These are phyloP conservation scores for Vitis hybrid DNA, from an alignment of 177 flowering plant species.

Conservation along the genomic window DNA sequence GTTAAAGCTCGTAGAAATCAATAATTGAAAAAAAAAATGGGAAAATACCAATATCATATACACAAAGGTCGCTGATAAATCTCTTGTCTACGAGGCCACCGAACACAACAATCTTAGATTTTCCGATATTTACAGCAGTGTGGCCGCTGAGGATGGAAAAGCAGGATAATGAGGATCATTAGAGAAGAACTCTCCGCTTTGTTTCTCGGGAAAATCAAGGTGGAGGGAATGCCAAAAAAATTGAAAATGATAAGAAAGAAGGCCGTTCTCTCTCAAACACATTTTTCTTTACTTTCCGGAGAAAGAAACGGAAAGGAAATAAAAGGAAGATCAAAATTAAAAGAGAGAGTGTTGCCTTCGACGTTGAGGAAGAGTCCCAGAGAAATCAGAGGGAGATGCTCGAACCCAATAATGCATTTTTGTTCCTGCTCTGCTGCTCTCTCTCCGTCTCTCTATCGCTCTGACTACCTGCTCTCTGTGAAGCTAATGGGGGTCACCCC, in stretches of 20 bases:
- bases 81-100: conserved; percentile 89
- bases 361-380: conserved; percentile 70
- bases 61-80: conserved; percentile 68
- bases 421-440: too few species aligned
- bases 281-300: too few species aligned
- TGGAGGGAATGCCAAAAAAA: background rate
- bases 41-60: conserved; percentile 78
- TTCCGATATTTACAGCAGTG: conserved; percentile 77
- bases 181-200: too few species aligned
- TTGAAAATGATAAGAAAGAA: background rate
- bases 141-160: conserved; percentile 65
- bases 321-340: too few species aligned
- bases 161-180: too few species aligned
- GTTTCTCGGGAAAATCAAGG: too few species aligned
- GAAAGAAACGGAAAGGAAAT: conserved; percentile 9
- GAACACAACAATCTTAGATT: conserved; percentile 79
- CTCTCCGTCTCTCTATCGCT: background rate
- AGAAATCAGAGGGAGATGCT: conserved; percentile 78
- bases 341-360: conserved; percentile 45
- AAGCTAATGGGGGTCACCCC: too few species aligned
- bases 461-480: background rate
- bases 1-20: background rate
- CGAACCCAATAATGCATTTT: conserved; percentile 84
- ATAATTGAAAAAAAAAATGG: background rate
- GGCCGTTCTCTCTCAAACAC: too few species aligned